Base-by-base conservation (phyloP, 768 basidiomycete species). In the Tylopilus cervinicoccineus region DNA sequence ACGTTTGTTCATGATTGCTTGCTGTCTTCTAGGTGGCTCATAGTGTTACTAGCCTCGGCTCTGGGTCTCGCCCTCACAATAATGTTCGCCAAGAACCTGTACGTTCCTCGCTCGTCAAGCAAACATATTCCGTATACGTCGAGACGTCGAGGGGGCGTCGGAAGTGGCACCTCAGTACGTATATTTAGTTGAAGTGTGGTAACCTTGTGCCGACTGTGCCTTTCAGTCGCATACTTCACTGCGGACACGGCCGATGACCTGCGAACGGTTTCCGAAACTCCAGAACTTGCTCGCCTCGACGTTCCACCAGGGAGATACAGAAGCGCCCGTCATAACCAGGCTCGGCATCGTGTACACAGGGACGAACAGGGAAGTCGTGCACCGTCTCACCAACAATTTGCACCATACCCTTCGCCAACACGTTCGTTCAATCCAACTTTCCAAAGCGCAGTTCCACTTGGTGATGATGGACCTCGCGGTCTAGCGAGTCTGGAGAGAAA, bases 121-220 rank as follows among this genome's bases (percentile, higher is more conserved):
- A 90, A 63, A 89, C 87, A 0, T 90, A 87, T 61, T 88, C 86
- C 8, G 86, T 86, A 24, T 86, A 76, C 56, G 83, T 88, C 31
- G 76, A 84, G n/a, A 83, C 79, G 3, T 57, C 75, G 17, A 67
- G 72, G 47, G 86, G 85, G n/a, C 76, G 77, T 48, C 75, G 83
- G 53, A 90, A 90, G 57, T 89, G 87, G 87, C 87, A 90, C 56
- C 73, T 90, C 27, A 88, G 87, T 88, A 63, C 44, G 83, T 68
- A 33, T 13, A 49, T 38, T 52, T 56, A 20, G 42, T 46, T 29
- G 31, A 28, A 29, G n/a, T 13, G 38, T 38, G 45, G 40, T 39
- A 14, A 9, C 29, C 31, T 49, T 24, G 33, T 13, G 12, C 45
- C 56, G 19, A 57, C 39, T 19, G 19, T 24, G 20, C 23, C 26